Evolutionary conservation across 139 green algal species (phyloP).

Genomic region (Chara braunii): DNA sequence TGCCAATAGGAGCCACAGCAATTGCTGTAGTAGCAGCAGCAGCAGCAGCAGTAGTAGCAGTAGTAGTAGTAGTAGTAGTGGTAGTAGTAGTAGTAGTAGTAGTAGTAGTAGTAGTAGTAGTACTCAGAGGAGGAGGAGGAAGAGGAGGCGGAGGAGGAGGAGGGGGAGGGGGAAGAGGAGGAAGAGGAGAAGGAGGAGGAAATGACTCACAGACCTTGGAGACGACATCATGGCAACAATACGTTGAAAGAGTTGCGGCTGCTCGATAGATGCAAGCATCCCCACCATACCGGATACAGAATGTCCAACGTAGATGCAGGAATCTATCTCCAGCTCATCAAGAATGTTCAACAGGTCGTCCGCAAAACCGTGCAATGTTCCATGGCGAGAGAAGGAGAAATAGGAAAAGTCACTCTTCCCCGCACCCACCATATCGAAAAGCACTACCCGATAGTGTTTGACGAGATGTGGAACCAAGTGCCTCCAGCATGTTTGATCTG

Average conservation of each 20-base stretch:
- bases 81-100: too few species aligned
- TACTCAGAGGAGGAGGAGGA: too few species aligned
- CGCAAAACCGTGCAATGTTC: conserved; percentile 19
- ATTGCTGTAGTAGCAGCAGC: too few species aligned
- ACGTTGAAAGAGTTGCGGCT: background rate
- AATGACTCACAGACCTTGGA: too few species aligned
- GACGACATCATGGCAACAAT: background rate
- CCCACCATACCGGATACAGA: conserved; percentile 10
- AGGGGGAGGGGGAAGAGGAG: too few species aligned
- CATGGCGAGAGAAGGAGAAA: conserved; percentile 23
- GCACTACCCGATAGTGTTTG: conserved; percentile 19
- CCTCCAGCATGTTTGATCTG: conserved; percentile 30
- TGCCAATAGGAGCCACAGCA: background rate
- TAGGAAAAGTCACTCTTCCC: conserved; percentile 18
- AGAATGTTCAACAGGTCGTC: conserved; percentile 37
- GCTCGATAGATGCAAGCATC: conserved; percentile 6
- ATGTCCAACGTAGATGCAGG: conserved; percentile 7
- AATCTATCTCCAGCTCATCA: conserved; percentile 12
- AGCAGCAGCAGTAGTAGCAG: too few species aligned
- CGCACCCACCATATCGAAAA: conserved; percentile 33
- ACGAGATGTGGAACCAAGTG: conserved; percentile 28
- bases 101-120: too few species aligned
- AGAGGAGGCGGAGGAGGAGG: too few species aligned
- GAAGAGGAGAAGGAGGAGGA: too few species aligned
- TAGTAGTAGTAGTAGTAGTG: too few species aligned